Evolutionary conservation across 2,329 filamentous ascomycete species (phyloP), one percentile per base, ranked within the genome.

Genomic region (Xylaria sp.): DNA sequence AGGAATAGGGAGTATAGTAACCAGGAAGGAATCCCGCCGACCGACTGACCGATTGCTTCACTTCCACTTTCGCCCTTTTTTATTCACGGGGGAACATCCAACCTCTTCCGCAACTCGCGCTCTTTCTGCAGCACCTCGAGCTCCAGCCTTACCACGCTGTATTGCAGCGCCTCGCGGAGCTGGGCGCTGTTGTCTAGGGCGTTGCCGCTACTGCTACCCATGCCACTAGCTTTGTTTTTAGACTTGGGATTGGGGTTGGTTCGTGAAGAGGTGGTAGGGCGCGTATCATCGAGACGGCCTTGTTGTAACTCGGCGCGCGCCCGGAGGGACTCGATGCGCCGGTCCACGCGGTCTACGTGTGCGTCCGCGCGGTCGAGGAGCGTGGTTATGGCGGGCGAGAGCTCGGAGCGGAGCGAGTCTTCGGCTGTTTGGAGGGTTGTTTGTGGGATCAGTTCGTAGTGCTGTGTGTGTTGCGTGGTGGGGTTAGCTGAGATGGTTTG

Each of bases 401-500:
- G 95, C 75, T 96, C 93, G 72, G 92, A 91, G 70, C 93, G 89
- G 17, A 97, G 87, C 4, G 92, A 89, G 68, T 91, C 84, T 77
- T 97, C 94, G 33, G 94, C 94, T 66, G 89, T 85, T 64, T 89
- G 88, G 46, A 97, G 87, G 54, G 91, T 91, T 12, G 90, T 87
- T 75, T 96, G 92, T 15, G 93, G 92, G 70, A 97, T 91, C 43
- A 97, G 88, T 76, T 97, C 94, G 78, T 96, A 97, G 79, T 97
- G 94, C 89, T n/a, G n/a, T n/a, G n/a, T n/a, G n/a, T 96, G 65
- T 63, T 47, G 1, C 7, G n/a, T n/a, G n/a, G 7, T 15, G 15
- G 49, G 33, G 64, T n/a, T 38, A 17, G 19, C 51, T 52, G 28
- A 50, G 45, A n/a, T n/a, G n/a, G n/a, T n/a, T n/a, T n/a, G n/a